phyloP scores from a whole-genome alignment of 2,329 filamentous ascomycete genomes.

The Penicillium sp. region DNA sequence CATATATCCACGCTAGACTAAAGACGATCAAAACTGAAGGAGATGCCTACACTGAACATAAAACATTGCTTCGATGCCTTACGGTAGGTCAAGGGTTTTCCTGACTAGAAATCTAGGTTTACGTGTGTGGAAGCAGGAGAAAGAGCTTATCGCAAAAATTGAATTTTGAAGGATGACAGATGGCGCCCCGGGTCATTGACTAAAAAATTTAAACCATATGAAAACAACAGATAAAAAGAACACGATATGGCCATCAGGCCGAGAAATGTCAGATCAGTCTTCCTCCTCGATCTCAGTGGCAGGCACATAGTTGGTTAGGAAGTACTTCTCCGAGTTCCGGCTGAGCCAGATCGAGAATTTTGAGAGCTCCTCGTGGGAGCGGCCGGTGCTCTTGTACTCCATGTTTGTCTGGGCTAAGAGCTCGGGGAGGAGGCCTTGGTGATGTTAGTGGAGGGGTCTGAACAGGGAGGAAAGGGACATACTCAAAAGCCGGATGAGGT shows the following conservation, averaged over 20 bases:
- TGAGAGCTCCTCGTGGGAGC: slow-evolving; percentile 82
- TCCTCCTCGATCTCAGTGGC: slow-evolving; percentile 29
- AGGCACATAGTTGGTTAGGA: slow-evolving; percentile 52
- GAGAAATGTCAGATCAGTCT: background rate
- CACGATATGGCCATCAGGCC: background rate
- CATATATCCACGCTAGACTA: background rate
- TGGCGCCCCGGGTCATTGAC: no score
- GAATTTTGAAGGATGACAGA: no score
- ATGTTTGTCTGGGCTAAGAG: slow-evolving; percentile 97
- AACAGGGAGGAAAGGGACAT: slow-evolving; percentile 34
- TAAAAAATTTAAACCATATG: no score
- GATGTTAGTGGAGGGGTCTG: background rate
- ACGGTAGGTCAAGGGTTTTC: no score
- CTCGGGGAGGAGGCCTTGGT: slow-evolving; percentile 80
- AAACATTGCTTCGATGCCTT: no score
- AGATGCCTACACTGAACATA: no score
- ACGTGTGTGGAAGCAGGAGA: no score
- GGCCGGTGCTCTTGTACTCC: slow-evolving; percentile 86
- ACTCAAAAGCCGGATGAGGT: slow-evolving; percentile 87
- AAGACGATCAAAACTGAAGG: no score
- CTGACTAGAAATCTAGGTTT: no score
- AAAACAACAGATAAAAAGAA: background rate
- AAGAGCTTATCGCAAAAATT: no score
- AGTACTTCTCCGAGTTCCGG: slow-evolving; percentile 73
- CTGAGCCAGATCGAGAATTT: slow-evolving; percentile 85